Conservation (phyloP, 1,139 yeast genomes). For the Taiozyma onychis region DNA sequence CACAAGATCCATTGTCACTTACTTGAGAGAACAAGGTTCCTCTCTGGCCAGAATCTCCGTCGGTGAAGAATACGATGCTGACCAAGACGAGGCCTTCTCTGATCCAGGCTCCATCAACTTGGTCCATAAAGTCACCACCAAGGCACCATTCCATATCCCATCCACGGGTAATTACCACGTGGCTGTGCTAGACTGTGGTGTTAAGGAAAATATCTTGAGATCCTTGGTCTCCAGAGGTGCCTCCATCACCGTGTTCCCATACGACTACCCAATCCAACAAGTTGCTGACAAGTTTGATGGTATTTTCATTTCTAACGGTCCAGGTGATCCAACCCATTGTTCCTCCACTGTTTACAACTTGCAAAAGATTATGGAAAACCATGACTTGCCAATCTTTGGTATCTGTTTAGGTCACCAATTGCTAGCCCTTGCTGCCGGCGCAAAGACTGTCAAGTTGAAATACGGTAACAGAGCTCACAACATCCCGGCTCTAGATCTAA, state of each 20-base stretch:
- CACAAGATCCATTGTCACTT: constrained; percentile 89
- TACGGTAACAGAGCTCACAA: constrained; percentile 99
- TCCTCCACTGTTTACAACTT: constrained; percentile 71
- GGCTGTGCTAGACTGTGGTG: constrained; percentile 96
- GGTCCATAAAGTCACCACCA: constrained; percentile 92
- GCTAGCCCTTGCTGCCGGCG: constrained; percentile 91
- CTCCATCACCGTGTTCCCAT: constrained; percentile 92
- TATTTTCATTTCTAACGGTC: constrained; percentile 91
- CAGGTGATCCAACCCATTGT: constrained; percentile 98
- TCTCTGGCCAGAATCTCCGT: constrained; percentile 84
- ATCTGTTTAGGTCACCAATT: constrained; percentile 97
- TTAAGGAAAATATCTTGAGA: constrained; percentile 92
- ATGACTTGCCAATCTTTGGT: constrained; percentile 87
- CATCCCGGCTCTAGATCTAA: constrained; percentile 88
- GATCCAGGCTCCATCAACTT: constrained; percentile 91
- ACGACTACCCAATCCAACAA: constrained; percentile 87
- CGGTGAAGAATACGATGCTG: constrained; percentile 88
- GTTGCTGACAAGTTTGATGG: constrained; percentile 93
- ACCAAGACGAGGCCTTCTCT: constrained; percentile 84
- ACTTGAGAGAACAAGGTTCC: constrained; percentile 92
- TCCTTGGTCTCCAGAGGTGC: constrained; percentile 94
- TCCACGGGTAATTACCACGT: constrained; percentile 62
- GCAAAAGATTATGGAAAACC: constrained; percentile 57
- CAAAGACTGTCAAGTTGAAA: constrained; percentile 84
- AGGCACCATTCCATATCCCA: constrained; percentile 88